Evolutionary conservation across 768 basidiomycete species (phyloP).

Genomic region (Kwoniella dejecticola): DNA sequence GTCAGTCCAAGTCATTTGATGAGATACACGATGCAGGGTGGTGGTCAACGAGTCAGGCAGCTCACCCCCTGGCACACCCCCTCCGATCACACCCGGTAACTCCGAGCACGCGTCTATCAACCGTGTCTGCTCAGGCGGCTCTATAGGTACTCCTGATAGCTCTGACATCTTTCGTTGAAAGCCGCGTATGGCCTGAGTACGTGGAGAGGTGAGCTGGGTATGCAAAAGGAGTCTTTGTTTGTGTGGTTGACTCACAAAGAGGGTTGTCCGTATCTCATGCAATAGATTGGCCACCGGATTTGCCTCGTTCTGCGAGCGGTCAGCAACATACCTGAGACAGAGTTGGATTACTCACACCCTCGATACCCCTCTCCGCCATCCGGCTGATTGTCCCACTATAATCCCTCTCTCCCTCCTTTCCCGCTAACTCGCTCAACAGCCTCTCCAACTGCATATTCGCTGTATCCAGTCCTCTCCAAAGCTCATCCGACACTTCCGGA

Average conservation of each 20-base stretch:
- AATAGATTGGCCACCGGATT: slow-evolving; percentile 1
- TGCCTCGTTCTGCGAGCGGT: neutral
- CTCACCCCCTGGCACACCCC: slow-evolving; percentile 94
- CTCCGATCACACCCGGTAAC: slow-evolving; percentile 83
- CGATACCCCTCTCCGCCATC: slow-evolving; percentile 9
- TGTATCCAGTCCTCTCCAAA: slow-evolving; percentile 33
- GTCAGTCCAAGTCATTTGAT: too few species aligned
- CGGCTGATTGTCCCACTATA: slow-evolving; percentile 20
- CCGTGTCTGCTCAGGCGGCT: slow-evolving; percentile 81
- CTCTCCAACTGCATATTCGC: slow-evolving; percentile 33
- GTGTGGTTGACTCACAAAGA: slow-evolving; percentile 20
- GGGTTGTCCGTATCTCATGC: slow-evolving; percentile 1
- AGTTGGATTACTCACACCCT: slow-evolving; percentile 31
- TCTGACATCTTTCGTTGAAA: slow-evolving; percentile 84
- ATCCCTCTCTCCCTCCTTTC: slow-evolving; percentile 24
- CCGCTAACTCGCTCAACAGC: slow-evolving; percentile 25
- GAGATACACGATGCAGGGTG: too few species aligned
- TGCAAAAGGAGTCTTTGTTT: too few species aligned
- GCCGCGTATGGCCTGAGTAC: slow-evolving; percentile 64
- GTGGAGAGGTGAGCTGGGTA: too few species aligned
- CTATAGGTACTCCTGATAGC: slow-evolving; percentile 77
- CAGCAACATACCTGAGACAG: too few species aligned
- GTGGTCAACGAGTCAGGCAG: too few species aligned
- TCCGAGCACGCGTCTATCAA: slow-evolving; percentile 74
- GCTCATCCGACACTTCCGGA: slow-evolving; percentile 57